These are phyloP conservation scores for Candida fluviatilis DNA, from an alignment of 805 yeast genomes.

Conservation along the genomic window DNA sequence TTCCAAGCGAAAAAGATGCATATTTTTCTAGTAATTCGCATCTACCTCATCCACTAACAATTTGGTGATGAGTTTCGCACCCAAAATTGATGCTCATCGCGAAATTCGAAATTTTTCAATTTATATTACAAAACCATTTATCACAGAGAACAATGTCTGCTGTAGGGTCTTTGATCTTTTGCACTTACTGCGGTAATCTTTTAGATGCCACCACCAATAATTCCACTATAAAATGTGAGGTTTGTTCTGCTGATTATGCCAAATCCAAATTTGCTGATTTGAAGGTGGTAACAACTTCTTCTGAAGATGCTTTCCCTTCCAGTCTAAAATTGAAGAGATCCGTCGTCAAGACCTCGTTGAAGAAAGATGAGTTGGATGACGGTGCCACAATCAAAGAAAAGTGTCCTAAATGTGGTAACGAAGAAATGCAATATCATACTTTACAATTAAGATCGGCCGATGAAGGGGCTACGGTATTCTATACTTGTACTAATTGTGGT, in stretches of 20 bases:
- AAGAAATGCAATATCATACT: constrained; percentile 97
- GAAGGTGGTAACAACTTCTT: constrained; percentile 81
- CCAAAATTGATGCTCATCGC: constrained; percentile 1
- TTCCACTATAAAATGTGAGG: constrained; percentile 51
- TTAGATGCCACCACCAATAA: constrained; percentile 60
- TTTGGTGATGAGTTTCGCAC: neutral
- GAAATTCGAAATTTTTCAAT: constrained; percentile 1
- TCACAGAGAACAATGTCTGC: constrained; percentile 63
- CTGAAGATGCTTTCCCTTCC: constrained; percentile 94
- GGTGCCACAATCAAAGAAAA: constrained; percentile 97
- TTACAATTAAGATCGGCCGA: constrained; percentile 96
- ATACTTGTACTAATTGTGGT: constrained; percentile 91
- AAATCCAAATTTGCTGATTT: constrained; percentile 62
- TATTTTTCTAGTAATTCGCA: too few species aligned
- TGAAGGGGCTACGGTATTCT: constrained; percentile 99
- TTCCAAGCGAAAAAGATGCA: too few species aligned
- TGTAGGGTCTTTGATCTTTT: constrained; percentile 92
- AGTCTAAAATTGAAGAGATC: constrained; percentile 75
- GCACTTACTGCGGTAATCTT: constrained; percentile 88
- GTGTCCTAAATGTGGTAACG: constrained; percentile 98
- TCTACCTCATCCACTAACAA: too few species aligned
- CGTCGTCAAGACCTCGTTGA: constrained; percentile 81
- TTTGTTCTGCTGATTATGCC: constrained; percentile 42
- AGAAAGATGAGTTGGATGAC: constrained; percentile 75
- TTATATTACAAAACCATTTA: neutral